Percentiles rank a stretch among this genome's conserved stretches.
phyloP scores from a whole-genome alignment of 805 yeast genomes.

The Spathaspora girioi region DNA sequence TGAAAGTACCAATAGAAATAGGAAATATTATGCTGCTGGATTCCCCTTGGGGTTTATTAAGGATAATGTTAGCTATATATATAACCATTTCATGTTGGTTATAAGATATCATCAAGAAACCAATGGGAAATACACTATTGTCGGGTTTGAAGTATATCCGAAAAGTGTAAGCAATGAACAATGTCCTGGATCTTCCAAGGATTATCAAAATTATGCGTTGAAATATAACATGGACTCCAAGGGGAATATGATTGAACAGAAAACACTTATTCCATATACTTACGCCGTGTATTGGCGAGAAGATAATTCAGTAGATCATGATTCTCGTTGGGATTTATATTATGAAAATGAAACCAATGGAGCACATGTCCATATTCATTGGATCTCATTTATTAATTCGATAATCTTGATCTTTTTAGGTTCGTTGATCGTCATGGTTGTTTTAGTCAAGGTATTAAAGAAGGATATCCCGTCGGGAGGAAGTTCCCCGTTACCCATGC shows the following conservation, averaged over 20 bases:
- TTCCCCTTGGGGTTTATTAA: conserved; percentile 76
- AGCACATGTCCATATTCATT: conserved; percentile 54
- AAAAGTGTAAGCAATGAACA: conserved; percentile 62
- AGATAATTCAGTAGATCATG: conserved; percentile 62
- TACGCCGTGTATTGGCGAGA: conserved; percentile 89
- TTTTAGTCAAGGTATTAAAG: conserved; percentile 53
- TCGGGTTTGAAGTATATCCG: conserved; percentile 89
- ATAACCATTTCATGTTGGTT: conserved; percentile 81
- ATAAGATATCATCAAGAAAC: conserved; percentile 58
- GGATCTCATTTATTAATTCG: conserved; percentile 75
- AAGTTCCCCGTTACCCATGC: conserved; percentile 4
- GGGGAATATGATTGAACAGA: conserved; percentile 21
- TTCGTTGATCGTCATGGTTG: conserved; percentile 61
- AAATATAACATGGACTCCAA: conserved; percentile 29
- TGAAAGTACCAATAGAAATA: conserved; percentile 50
- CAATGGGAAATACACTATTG: conserved; percentile 54
- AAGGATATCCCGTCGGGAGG: conserved; percentile 4
- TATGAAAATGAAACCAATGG: conserved; percentile 50
- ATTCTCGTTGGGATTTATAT: conserved; percentile 71
- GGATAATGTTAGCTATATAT: conserved; percentile 53
- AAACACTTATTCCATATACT: conserved; percentile 64
- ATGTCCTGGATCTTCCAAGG: conserved; percentile 73
- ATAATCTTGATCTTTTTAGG: conserved; percentile 59
- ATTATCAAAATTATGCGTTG: conserved; percentile 55
- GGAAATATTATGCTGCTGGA: conserved; percentile 79